Base-by-base conservation (phyloP, 2,329 filamentous ascomycete genomes). In the Trichoderma brevicompactum region DNA sequence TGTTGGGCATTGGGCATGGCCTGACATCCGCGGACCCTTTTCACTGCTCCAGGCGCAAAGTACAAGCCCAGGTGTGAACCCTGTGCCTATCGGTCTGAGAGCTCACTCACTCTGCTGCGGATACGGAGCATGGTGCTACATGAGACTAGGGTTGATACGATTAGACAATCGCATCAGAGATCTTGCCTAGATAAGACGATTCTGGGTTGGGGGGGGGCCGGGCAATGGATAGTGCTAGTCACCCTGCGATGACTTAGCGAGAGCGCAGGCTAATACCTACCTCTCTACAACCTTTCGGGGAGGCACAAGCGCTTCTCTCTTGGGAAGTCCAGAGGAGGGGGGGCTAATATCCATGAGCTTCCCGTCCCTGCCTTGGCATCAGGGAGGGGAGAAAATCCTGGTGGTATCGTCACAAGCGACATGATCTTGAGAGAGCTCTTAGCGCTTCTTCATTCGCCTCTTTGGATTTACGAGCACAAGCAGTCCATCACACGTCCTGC, bases 141-240 rank as follows among this genome's bases (percentile, higher is more conserved):
- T 64, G 50, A 12, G 61, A 55, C 61, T 49, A 50, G 61, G 61
- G 61, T 55, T 56, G 61, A 56, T 55, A 64, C 61, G 50, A 64
- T 56, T 64, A 64, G 61, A 56, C 61, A 55, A 64, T 56, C 50
- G 61, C 53, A 64, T 64, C 61, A 64, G 61, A 64, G 61, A 64
- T 64, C 61, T 64, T 56, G 53, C 61, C 50, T 48, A 56, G 50
- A 64, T 64, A 64, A 56, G 53, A 56, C 60, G 60, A 63, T 54
- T 63, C 60, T 63, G 61, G 28, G 61, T 43, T 64, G 40, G 54
- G 61, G 52, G 58, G 58, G 34, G 61, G 41, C 32, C 32, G 52
- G 61, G 52, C 61, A 41, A 64, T 50, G 61, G 44, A 50, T 40
- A 54, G 53, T 55, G 53, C 61, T 49, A 64, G 44, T 34, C 61